Conservation (phyloP, 768 basidiomycete species). For the Lentinula guzmanii region DNA sequence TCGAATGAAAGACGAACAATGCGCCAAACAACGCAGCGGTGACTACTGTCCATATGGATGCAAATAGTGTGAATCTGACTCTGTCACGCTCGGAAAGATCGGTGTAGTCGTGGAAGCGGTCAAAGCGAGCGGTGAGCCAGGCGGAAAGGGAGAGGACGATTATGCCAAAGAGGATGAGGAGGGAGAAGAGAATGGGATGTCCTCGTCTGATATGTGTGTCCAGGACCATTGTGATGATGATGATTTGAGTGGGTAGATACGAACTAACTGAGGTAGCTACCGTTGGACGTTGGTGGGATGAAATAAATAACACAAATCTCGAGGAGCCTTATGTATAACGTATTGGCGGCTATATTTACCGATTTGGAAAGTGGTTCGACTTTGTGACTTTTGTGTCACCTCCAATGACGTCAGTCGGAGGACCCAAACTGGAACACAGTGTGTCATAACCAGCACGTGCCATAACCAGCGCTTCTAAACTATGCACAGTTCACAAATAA, state of each 20-base stretch:
- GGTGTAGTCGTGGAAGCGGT: constrained; percentile 46
- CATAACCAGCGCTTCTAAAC: too few relatives aligned
- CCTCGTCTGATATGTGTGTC: not conserved
- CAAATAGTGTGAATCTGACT: constrained; percentile 62
- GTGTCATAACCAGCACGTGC: too few relatives aligned
- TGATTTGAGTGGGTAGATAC: not conserved
- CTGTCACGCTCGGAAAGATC: constrained; percentile 48
- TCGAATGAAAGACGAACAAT: constrained; percentile 43
- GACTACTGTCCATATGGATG: constrained; percentile 66
- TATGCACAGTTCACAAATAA: too few relatives aligned
- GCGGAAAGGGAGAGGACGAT: constrained; percentile 53
- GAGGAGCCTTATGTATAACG: not conserved
- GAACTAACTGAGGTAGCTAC: not conserved
- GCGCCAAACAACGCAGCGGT: constrained; percentile 44
- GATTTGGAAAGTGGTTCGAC: not conserved
- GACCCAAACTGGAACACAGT: too few relatives aligned
- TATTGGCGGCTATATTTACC: not conserved
- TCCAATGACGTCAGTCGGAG: not conserved
- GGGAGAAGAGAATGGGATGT: not conserved
- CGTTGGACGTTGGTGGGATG: not conserved
- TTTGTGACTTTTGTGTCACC: not conserved
- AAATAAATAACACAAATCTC: not conserved
- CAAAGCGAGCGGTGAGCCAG: constrained; percentile 63
- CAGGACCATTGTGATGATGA: not conserved
- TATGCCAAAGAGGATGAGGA: not conserved